Base-by-base conservation (phyloP, 257 asterid genomes). In the Mitragyna speciosa region DNA sequence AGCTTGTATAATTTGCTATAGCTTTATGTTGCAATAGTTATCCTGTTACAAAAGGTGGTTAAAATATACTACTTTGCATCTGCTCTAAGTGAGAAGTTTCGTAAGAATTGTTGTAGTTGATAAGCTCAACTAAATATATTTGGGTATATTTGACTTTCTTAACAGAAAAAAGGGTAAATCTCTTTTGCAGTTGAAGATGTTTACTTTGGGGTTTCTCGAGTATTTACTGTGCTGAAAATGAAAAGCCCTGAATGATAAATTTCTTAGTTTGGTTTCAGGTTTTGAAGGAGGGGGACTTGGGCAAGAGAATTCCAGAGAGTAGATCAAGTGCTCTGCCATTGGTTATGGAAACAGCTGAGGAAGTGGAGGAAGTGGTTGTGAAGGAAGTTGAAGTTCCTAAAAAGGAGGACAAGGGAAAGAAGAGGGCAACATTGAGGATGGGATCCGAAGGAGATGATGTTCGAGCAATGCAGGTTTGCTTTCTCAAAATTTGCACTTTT, bases 361-460 rank as follows among this genome's bases (percentile, higher is more conserved):
- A 82, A 64, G 88, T 79, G 30, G 88, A 84, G 74, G 93, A 91
- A 83, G 88, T 84, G 70, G 82, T 94, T 8, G 78, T 91, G 14
- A 92, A 91, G 89, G 94, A 93, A 88, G 89, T 89, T 79, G 81
- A 88, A 83, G 78, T 85, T 72, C 79, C 87, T 30, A 87, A 89
- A 66, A 81, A 76, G 80, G 88, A 87, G 82, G 88, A 73, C 71
- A 85, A 73, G 22, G 89, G 58, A 41, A 87, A 82, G 83, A 87
- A 77, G 77, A 92, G 88, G 88, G 69, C 45, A 79, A 84, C 89
- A 17, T 76, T 96, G 86, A 91, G 93, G 82, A 84, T 9, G 81
- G 98, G 99, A 79, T 88, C 97, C 6, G 97, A 94, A 91, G 98
- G 98, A 80, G 97, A 92, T 41, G 92, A 89, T 56, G 98, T 96